phyloP scores from a whole-genome alignment of 176 grass and related monocot species.

The Cenchrus americanus region DNA sequence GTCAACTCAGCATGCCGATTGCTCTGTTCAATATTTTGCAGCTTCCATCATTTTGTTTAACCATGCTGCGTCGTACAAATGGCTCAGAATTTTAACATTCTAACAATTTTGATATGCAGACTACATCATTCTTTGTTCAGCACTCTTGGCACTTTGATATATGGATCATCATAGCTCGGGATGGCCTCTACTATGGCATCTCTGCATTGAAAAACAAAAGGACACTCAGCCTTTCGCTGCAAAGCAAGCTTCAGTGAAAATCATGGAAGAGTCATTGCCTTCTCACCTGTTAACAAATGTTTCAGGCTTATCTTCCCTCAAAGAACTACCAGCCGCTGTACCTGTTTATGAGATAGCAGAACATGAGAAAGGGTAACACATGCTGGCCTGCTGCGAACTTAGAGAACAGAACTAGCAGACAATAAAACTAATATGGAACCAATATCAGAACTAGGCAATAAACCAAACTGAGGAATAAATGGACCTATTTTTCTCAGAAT shows the following conservation, averaged over 20 bases:
- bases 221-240: neutral
- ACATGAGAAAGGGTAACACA: neutral
- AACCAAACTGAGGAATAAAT: no score
- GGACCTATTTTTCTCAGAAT: no score
- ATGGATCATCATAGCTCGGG: conserved; percentile 77
- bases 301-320: conserved; percentile 77
- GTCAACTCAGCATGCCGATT: neutral
- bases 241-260: conserved; percentile 7
- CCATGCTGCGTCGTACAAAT: neutral
- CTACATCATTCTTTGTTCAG: conserved; percentile 73
- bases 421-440: no score
- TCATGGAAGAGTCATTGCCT: neutral
- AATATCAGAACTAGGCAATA: no score
- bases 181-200: conserved; percentile 65
- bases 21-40: conserved; percentile 8
- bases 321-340: conserved; percentile 39
- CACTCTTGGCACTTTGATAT: conserved; percentile 87
- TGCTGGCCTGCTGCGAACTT: neutral
- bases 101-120: conserved; percentile 28
- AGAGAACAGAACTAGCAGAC: neutral
- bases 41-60: neutral
- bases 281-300: conserved; percentile 74
- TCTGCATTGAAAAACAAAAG: conserved; percentile 47
- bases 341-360: conserved; percentile 41
- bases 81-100: neutral